Evolutionary conservation across 257 asterid species (phyloP), one percentile per base, ranked within the genome.

Genomic region (Haberlea rhodopensis): DNA sequence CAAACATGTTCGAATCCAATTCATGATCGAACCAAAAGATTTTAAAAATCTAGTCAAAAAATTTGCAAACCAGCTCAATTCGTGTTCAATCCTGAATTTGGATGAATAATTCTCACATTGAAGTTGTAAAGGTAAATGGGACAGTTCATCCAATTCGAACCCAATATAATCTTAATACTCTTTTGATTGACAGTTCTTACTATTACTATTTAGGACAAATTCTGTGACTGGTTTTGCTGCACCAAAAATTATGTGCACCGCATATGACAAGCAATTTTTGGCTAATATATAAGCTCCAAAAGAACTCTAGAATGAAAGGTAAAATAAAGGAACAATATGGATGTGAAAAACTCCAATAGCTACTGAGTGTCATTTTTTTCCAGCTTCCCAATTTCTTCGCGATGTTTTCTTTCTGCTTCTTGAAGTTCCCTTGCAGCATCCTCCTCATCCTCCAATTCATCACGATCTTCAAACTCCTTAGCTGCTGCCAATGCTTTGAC

Each of bases 391-490:
- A 76, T 64, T 65, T 87, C 96, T 80, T 82, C 95, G 18, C 57
- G 84, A 28, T 70, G 85, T 65, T 73, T 84, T 68, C 82, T 79
- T 78, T 90, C 96, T 1, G 91, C 90, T 76, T 90, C 96, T 75
- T 75, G 79, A 60, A 76, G 87, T 68, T 89, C 91, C 75, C 85
- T 84, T 46, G 78, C 87, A 8, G 82, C 95, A 28, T 92, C 97
- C 73, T 87, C 91, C 71, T 85, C 91, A 2, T 89, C 95, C 78
- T 92, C 99, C 82, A 71, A 60, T 5, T 82, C 75, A 62, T 94
- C 99, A 18, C 87, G 97, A 48, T 81, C 95, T 63, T 94, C 99
- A 53, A 94, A 90, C 75, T 94, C 97, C 80, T 90, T 90, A 15
- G 85, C 80, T 26, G 97, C 99, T 37, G 95, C 95, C 94, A 90